Evolutionary conservation across 2,329 filamentous ascomycete genomes (phyloP).

Genomic region (Colletotrichum eremochloae): DNA sequence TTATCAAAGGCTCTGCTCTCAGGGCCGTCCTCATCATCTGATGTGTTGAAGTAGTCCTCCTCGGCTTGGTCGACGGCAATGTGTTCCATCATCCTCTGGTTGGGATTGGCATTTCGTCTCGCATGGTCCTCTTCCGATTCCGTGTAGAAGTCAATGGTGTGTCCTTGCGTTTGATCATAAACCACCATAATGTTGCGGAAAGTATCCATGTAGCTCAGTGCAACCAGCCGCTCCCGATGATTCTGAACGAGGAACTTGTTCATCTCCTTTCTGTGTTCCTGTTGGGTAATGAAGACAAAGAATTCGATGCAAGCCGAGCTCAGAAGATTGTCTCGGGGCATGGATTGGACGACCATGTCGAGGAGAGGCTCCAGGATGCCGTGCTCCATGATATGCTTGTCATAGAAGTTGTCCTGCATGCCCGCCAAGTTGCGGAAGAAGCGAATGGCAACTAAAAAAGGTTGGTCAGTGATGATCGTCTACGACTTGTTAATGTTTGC

Average conservation of each 20-base stretch:
- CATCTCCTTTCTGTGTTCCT: constrained; percentile 83
- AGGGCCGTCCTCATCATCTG: constrained; percentile 70
- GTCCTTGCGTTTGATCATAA: constrained; percentile 84
- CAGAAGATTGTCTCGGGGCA: constrained; percentile 92
- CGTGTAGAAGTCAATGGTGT: constrained; percentile 78
- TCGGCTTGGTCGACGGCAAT: constrained; percentile 80
- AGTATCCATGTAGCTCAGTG: constrained; percentile 85
- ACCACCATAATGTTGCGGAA: constrained; percentile 82
- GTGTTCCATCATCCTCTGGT: constrained; percentile 79
- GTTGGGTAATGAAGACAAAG: constrained; percentile 85
- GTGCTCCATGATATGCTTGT: constrained; percentile 85
- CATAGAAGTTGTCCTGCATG: constrained; percentile 92
- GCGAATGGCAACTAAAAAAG: constrained; percentile 80
- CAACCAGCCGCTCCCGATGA: constrained; percentile 81
- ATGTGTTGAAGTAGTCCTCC: constrained; percentile 94
- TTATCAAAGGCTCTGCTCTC: constrained; percentile 52
- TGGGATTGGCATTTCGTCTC: constrained; percentile 56
- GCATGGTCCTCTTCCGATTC: constrained; percentile 75
- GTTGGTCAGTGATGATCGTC: background rate
- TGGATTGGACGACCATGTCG: constrained; percentile 84
- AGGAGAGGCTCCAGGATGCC: constrained; percentile 87
- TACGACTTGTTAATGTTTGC: background rate
- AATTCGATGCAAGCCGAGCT: constrained; percentile 95
- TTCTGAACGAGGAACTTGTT: constrained; percentile 87
- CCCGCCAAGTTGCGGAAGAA: constrained; percentile 91